Conservation (phyloP, 345 rosid genomes). For the Bruguiera sexangula region DNA sequence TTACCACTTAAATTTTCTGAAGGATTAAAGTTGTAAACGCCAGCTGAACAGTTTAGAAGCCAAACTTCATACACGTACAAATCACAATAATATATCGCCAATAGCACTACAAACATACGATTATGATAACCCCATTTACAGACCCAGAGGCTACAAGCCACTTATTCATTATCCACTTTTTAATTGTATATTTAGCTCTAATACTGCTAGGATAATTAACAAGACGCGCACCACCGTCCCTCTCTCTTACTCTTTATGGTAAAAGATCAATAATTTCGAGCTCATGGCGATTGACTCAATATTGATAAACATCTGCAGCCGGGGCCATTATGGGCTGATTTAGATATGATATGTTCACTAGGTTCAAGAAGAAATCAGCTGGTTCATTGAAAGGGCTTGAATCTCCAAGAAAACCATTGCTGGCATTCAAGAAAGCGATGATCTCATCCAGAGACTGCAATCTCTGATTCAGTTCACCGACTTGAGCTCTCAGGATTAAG, state of each 20-base stretch:
- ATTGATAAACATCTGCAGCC: constrained; percentile 48
- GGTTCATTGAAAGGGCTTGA: constrained; percentile 26
- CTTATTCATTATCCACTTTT: constrained; percentile 1
- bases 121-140: background rate
- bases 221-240: background rate
- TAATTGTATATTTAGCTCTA: background rate
- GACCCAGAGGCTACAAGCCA: background rate
- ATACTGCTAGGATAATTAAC: background rate
- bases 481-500: constrained; percentile 69
- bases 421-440: constrained; percentile 33
- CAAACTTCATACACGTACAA: background rate
- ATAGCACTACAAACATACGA: background rate
- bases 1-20: background rate
- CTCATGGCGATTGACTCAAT: constrained; percentile 16
- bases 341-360: constrained; percentile 40
- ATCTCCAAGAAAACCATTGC: constrained; percentile 18
- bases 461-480: constrained; percentile 60
- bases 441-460: constrained; percentile 73
- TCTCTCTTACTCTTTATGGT: background rate
- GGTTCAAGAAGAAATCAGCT: constrained; percentile 45
- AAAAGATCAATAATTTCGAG: background rate
- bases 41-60: no score
- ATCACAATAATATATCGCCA: background rate
- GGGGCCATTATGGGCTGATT: constrained; percentile 77
- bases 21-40: background rate